Conservation (phyloP, 2,329 filamentous ascomycete genomes). For the Hypoxylon sp. region DNA sequence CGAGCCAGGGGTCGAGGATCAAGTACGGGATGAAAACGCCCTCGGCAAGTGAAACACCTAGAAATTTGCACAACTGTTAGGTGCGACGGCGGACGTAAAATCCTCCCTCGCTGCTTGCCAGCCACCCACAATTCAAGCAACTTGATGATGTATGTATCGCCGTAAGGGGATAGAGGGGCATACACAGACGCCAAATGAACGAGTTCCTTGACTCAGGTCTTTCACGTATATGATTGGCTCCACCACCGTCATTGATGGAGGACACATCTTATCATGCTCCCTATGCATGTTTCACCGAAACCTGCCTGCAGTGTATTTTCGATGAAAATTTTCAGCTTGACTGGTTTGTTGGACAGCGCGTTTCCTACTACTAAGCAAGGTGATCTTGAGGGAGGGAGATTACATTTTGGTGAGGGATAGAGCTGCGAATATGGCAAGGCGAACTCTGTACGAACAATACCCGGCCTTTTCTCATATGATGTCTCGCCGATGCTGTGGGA, state of each 20-base stretch:
- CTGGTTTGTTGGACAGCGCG: slow-evolving; percentile 6
- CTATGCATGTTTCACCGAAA: slow-evolving; percentile 39
- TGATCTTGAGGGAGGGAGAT: slow-evolving; percentile 6
- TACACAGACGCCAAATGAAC: slow-evolving; percentile 35
- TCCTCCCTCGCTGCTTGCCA: slow-evolving; percentile 16
- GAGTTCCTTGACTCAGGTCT: slow-evolving; percentile 26
- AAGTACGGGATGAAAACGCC: slow-evolving; percentile 31
- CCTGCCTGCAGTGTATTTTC: slow-evolving; percentile 13
- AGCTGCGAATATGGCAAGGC: slow-evolving; percentile 11
- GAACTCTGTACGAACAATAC: slow-evolving; percentile 25
- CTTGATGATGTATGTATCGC: slow-evolving; percentile 12
- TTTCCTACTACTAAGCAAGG: neutral
- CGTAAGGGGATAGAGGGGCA: slow-evolving; percentile 9
- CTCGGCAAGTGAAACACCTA: slow-evolving; percentile 44
- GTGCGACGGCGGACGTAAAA: slow-evolving; percentile 29
- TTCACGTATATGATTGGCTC: slow-evolving; percentile 31
- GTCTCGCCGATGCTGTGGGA: slow-evolving; percentile 40
- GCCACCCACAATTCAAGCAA: slow-evolving; percentile 10
- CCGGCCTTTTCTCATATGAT: slow-evolving; percentile 32
- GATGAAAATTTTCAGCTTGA: slow-evolving; percentile 20
- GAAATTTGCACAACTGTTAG: slow-evolving; percentile 42
- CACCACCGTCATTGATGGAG: slow-evolving; percentile 31
- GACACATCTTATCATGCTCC: slow-evolving; percentile 18
- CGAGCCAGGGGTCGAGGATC: slow-evolving; percentile 9
- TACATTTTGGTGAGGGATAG: neutral